Percentiles rank a stretch among this genome's conserved stretches.
These are phyloP conservation scores for Spinellus fusiger DNA, from an alignment of 192 early-diverging fungal genomes.

Conservation along the genomic window DNA sequence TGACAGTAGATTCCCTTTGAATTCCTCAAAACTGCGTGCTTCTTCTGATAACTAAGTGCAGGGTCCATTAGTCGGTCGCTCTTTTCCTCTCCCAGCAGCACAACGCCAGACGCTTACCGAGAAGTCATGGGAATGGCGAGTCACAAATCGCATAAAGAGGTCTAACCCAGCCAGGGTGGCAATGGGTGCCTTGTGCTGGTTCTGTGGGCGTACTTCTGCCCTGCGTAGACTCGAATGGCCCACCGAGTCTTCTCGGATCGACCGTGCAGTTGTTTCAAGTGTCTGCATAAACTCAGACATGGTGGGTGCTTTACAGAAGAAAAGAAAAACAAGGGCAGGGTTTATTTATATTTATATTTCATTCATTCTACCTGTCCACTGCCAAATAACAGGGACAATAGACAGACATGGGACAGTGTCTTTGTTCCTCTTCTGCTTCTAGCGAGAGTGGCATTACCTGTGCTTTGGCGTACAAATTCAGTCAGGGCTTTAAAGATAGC, in stretches of 20 bases:
- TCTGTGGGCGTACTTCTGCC: neutral
- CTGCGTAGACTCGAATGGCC: neutral
- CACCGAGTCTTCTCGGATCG: constrained; percentile 58
- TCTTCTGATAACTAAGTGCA: constrained; percentile 15
- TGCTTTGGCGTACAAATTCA: constrained; percentile 56
- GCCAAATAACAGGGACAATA: neutral
- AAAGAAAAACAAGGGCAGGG: neutral
- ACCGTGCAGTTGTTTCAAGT: constrained; percentile 56
- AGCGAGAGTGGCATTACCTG: constrained; percentile 39
- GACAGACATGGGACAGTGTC: neutral
- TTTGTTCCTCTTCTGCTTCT: neutral
- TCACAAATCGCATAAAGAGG: constrained; percentile 69
- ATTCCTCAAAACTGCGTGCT: constrained; percentile 53
- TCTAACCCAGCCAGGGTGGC: constrained; percentile 85
- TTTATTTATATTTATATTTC: neutral
- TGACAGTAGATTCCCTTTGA: constrained; percentile 60
- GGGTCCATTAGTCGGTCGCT: no score
- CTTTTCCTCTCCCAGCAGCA: neutral
- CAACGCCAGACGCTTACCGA: constrained; percentile 31
- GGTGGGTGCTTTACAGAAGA: constrained; percentile 69
- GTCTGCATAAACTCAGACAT: constrained; percentile 84
- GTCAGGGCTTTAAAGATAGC: constrained; percentile 70
- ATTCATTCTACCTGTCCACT: neutral
- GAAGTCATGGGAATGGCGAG: constrained; percentile 53
- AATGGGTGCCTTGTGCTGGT: constrained; percentile 58